Evolutionary conservation across 2,329 filamentous ascomycete genomes (phyloP).

Genomic region (Ascomycota sp.): DNA sequence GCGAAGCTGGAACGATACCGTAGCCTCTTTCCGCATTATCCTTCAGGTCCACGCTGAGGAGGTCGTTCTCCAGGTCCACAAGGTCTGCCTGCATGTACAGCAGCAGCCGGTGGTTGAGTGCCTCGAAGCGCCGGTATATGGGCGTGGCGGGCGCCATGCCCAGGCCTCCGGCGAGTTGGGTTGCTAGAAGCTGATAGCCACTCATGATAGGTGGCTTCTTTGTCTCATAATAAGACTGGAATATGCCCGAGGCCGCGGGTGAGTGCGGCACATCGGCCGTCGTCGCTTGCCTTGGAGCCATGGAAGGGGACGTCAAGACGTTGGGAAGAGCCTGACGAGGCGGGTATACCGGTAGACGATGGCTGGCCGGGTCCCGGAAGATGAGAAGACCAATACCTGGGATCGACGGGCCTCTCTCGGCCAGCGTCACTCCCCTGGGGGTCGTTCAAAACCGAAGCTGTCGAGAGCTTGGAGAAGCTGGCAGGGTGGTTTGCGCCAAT

Average conservation of each 20-base stretch:
- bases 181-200: constrained; percentile 41
- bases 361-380: neutral
- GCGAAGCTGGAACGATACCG: constrained; percentile 32
- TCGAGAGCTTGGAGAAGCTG: neutral
- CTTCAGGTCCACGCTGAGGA: constrained; percentile 41
- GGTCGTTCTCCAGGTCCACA: constrained; percentile 54
- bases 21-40: constrained; percentile 26
- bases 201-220: constrained; percentile 18
- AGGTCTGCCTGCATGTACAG: constrained; percentile 74
- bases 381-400: neutral
- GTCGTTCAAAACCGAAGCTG: neutral
- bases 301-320: neutral
- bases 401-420: neutral
- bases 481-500: neutral
- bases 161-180: constrained; percentile 19
- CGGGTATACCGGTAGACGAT: neutral
- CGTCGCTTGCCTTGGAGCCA: neutral
- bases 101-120: constrained; percentile 60
- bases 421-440: neutral
- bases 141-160: constrained; percentile 21
- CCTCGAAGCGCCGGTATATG: constrained; percentile 64
- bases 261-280: neutral
- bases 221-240: neutral
- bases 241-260: neutral
- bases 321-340: neutral